Percentiles rank a stretch among this genome's conserved stretches.
Conservation (phyloP, 1,139 yeast genomes). For the Debaryomyces sp. region DNA sequence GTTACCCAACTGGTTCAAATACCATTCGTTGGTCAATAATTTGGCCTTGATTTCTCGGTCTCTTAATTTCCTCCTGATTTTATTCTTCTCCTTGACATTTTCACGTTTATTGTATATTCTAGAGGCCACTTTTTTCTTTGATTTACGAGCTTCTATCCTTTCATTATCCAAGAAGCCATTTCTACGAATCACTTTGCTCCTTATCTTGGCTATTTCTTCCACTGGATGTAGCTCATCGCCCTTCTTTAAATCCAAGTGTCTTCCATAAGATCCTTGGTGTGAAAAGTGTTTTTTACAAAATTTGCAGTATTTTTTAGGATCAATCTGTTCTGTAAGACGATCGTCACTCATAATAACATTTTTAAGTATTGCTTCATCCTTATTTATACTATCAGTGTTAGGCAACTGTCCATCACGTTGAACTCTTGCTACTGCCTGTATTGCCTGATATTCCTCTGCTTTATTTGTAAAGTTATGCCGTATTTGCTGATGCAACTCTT, state of each 20-base stretch:
- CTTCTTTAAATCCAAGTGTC: conserved; percentile 23
- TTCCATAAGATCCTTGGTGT: conserved; percentile 20
- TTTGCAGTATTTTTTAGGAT: conserved; percentile 12
- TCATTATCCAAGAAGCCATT: conserved; percentile 11
- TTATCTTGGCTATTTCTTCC: conserved; percentile 16
- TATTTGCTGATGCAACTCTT: not conserved
- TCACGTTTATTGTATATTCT: conserved; percentile 14
- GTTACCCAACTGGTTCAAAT: conserved; percentile 17
- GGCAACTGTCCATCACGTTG: not conserved
- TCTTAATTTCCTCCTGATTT: conserved; percentile 21
- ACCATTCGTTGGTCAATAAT: conserved; percentile 19
- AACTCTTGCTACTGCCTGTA: not conserved
- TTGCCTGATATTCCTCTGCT: not conserved
- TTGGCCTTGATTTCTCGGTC: conserved; percentile 25
- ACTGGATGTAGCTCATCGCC: conserved; percentile 23
- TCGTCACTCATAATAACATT: not conserved
- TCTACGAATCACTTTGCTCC: conserved; percentile 16
- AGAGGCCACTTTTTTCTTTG: conserved; percentile 3
- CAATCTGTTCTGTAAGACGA: not conserved
- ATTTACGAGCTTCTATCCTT: not conserved
- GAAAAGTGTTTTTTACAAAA: conserved; percentile 21
- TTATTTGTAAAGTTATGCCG: not conserved
- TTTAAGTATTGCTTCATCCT: not conserved
- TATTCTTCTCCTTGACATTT: conserved; percentile 20
- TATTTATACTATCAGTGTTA: not conserved